A percentile compares a stretch with the other conserved stretches of the same genome.
Evolutionary conservation across 257 asterid genomes (phyloP).

Genomic region (Schizonepeta tenuifolia): DNA sequence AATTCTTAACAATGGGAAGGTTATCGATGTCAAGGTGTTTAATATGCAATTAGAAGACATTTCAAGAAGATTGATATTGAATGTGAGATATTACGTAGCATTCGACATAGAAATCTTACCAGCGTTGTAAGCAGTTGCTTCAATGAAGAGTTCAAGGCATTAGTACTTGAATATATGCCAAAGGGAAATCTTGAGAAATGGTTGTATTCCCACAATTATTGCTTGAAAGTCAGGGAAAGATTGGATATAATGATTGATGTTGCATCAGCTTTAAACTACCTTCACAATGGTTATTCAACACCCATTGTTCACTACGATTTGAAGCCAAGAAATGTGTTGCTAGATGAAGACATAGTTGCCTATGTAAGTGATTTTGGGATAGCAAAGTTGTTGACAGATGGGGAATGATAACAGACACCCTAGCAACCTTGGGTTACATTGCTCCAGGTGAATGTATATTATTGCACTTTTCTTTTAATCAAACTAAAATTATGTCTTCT

Average conservation of each 20-base stretch:
- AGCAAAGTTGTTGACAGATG: background rate
- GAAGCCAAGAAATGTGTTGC: too few relatives aligned
- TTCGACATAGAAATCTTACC: slow-evolving; percentile 43
- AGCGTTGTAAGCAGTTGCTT: slow-evolving; percentile 42
- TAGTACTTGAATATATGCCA: slow-evolving; percentile 28
- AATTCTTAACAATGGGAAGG: background rate
- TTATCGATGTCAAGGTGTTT: slow-evolving; percentile 9
- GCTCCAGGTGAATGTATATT: background rate
- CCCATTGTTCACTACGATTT: background rate
- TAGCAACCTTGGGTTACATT: background rate
- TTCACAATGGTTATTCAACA: slow-evolving; percentile 27
- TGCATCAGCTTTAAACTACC: slow-evolving; percentile 31
- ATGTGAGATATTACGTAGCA: slow-evolving; percentile 20
- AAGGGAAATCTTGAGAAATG: slow-evolving; percentile 39
- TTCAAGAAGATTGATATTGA: background rate
- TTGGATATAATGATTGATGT: slow-evolving; percentile 35
- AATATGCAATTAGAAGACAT: background rate
- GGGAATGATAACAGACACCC: background rate
- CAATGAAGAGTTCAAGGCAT: slow-evolving; percentile 13
- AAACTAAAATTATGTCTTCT: background rate
- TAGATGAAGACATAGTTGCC: background rate
- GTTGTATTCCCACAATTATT: slow-evolving; percentile 29
- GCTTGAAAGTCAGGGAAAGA: slow-evolving; percentile 18
- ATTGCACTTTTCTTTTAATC: background rate
- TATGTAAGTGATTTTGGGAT: background rate